Conservation (phyloP, 2,329 filamentous ascomycete species). For the Cordyceps cicadae region DNA sequence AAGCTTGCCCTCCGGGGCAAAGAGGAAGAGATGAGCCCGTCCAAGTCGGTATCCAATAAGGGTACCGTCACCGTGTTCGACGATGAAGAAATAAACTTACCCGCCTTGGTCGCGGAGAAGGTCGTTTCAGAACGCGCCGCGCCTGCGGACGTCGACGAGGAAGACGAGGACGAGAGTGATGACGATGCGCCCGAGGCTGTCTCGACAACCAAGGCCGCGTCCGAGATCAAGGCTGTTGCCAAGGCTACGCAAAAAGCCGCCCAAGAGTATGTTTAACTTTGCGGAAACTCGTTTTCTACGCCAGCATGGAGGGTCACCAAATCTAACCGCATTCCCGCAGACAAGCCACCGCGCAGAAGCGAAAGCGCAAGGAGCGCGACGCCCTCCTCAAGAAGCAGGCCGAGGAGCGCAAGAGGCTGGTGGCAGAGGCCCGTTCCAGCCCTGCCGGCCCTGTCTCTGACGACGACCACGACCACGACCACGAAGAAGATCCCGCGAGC, state of each 20-base stretch:
- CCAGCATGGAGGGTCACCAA: too few species aligned
- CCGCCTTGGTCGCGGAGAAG: constrained; percentile 10
- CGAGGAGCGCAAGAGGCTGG: constrained; percentile 35
- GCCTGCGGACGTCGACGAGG: constrained; percentile 26
- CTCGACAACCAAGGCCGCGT: constrained; percentile 43
- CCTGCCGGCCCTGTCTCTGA: constrained; percentile 9
- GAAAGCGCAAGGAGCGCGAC: constrained; percentile 48
- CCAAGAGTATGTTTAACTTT: constrained; percentile 37
- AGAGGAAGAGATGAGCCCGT: constrained; percentile 5
- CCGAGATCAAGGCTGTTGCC: constrained; percentile 36
- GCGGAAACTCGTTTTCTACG: too few species aligned
- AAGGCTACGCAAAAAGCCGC: constrained; percentile 41
- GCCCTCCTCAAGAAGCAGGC: constrained; percentile 48
- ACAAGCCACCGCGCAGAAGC: constrained; percentile 42
- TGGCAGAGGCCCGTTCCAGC: constrained; percentile 18
- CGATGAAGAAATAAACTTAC: constrained; percentile 22
- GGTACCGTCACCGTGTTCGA: constrained; percentile 28
- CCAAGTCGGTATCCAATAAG: constrained; percentile 1
- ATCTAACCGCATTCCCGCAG: constrained; percentile 23
- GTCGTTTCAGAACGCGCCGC: constrained; percentile 11
- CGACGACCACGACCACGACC: constrained; percentile 12
- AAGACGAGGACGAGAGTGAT: constrained; percentile 34
- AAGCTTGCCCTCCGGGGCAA: constrained; percentile 29
- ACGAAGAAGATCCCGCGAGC: neutral
- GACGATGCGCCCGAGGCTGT: constrained; percentile 52